Base-by-base conservation (phyloP, 768 basidiomycete genomes). In the Kwoniella sp. region DNA sequence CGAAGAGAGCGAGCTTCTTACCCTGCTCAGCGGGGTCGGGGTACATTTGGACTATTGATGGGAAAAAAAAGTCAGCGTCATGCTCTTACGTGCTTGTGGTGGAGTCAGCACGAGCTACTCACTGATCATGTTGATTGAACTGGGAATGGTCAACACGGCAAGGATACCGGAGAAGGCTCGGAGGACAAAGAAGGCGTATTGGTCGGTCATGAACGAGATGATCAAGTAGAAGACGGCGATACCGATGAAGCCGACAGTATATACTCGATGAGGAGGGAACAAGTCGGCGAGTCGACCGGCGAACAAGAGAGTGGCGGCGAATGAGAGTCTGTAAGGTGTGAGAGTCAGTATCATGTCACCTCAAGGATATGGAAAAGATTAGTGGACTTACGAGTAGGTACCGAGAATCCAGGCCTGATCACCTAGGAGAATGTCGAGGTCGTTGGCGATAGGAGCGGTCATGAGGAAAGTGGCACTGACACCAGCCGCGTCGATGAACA, bases 121-220 rank as follows among this genome's bases (percentile, higher is more conserved):
- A 55, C 68, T 63, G 62, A 71, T 75, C 71, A 74, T 76, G 67
- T 74, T 71, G 66, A 79, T 73, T 0, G 75, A 66, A 26, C 72
- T 72, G 3, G 77, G 75, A 51, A 79, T 77, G 28, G 79, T 78
- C 58, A 74, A 61, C 2, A 74, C 70, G 23, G 76, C 79, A 31
- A 75, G 58, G 11, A 79, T 62, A 9, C 73, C 77, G 0, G 72
- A 71, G 51, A 80, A 56, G 1, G 79, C 76, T 58, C 79, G 74
- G 1, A 80, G 71, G 57, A 79, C 68, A 55, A 74, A 76, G 66
- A 80, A 74, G 15, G 75, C 76, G 55, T 73, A 71, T 59, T 75
- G 64, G 61, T 79, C 61, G 26, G 50, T 67, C 73, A 74, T 76
- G 67, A 75, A 78, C 8, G 71, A 73, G 51, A 75, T 73, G 72